Percentiles rank a stretch among this genome's conserved stretches.
These are phyloP conservation scores for Hyphopichia wangnamkhiaoensis DNA, from an alignment of 1,139 yeast species.

Conservation along the genomic window DNA sequence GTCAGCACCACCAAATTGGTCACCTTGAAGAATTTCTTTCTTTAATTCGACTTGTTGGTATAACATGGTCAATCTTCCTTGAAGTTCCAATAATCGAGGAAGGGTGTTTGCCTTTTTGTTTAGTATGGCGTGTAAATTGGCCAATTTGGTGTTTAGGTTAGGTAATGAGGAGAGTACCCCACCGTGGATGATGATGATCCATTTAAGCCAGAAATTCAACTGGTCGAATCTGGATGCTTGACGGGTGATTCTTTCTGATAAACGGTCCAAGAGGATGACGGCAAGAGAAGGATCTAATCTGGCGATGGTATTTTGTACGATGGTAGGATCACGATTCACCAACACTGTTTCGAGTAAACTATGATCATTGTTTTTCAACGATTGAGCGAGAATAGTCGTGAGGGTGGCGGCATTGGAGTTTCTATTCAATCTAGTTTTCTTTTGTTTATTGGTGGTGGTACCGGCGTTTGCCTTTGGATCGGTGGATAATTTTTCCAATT, in stretches of 20 bases:
- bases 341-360: constrained; percentile 78
- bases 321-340: constrained; percentile 68
- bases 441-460: constrained; percentile 24
- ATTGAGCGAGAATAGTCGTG: constrained; percentile 67
- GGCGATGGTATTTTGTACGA: constrained; percentile 71
- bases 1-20: constrained; percentile 16
- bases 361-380: constrained; percentile 71
- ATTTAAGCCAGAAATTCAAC: constrained; percentile 86
- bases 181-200: constrained; percentile 91
- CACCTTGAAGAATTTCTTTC: constrained; percentile 44
- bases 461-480: constrained; percentile 23
- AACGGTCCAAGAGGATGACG: constrained; percentile 71
- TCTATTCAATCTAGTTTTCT: constrained; percentile 25
- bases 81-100: constrained; percentile 78
- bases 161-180: constrained; percentile 72
- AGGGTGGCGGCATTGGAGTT: constrained; percentile 60
- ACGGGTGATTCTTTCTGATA: constrained; percentile 83
- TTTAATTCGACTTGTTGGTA: constrained; percentile 71
- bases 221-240: constrained; percentile 65
- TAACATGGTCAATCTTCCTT: constrained; percentile 75
- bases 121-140: constrained; percentile 77
- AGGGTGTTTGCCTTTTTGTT: constrained; percentile 72
- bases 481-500: constrained; percentile 45
- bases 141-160: constrained; percentile 63
- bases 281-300: constrained; percentile 73